Evolutionary conservation across 768 basidiomycete genomes (phyloP), one percentile per base, ranked within the genome.

Genomic region (Psilocybe sp.): DNA sequence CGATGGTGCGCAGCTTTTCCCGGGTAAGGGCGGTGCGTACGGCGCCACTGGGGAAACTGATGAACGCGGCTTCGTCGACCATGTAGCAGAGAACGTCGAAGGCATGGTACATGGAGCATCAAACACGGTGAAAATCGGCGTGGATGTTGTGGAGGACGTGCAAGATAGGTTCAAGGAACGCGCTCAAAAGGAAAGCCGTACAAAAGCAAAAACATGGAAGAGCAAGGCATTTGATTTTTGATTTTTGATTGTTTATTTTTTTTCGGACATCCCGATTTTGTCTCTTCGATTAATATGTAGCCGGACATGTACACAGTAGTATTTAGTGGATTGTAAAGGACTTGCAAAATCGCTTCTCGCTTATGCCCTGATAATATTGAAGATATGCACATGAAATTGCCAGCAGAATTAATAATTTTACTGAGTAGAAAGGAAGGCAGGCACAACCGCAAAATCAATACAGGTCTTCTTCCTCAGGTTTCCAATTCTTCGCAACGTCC

Each of bases 401-500:
- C 19, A 23, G 40, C 2, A 15, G 15, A 10, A 40, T 9, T 40
- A 13, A 40, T 10, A 9, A 8, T 10, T 10, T 18, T 9, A 40
- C 40, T 10, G 8, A 40, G 40, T 23, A 20, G 19, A 4, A 16
- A 47, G 18, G 10, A 37, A 39, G 23, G 23, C 3, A 7, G 7
- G 23, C 42, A 44, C 15, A 37, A 20, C 13, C n/a, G 19, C 37
- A 47, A 18, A 32, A 60, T 69, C 63, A 86, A 60, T 82, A 81
- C 58, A 84, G 56, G 50, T 90, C 87, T 57, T 90, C 88, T 47
- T 92, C 90, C 65, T 89, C 86, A 4, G 82, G 78, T 64, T 82
- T 89, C 82, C 85, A 92, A 60, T 89, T 88, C 82, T 94, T 97
- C 23, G 92, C 85, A 67, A 90, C 80, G 66, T 98, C 96, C 95